Percentiles rank a stretch among this genome's conserved stretches.
These are phyloP conservation scores for Backusella macrospora DNA, from an alignment of 192 early-diverging fungal species.

Conservation along the genomic window DNA sequence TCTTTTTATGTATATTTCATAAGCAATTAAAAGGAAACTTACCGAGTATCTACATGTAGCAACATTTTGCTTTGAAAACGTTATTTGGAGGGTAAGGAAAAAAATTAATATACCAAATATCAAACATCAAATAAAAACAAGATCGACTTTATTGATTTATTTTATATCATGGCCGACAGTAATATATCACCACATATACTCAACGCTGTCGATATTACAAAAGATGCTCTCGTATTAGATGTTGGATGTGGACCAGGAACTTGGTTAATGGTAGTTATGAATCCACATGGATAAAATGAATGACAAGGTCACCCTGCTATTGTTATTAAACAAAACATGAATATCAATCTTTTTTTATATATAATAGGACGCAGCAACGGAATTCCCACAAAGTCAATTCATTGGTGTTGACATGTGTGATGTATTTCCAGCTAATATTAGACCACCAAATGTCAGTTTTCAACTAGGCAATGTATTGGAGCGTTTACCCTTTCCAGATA, in stretches of 20 bases:
- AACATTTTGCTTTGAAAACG: slow-evolving; percentile 36
- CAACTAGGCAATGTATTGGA: slow-evolving; percentile 33
- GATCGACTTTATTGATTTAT: background rate
- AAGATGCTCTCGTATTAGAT: slow-evolving; percentile 31
- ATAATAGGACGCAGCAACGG: slow-evolving; percentile 32
- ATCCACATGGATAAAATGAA: background rate
- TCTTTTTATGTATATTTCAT: background rate
- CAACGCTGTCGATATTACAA: background rate
- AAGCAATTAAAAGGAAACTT: no score
- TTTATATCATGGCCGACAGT: background rate
- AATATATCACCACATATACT: slow-evolving; percentile 2
- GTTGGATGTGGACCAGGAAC: slow-evolving; percentile 41
- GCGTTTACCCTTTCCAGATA: slow-evolving; percentile 31
- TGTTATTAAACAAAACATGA: no score
- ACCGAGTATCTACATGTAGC: slow-evolving; percentile 3
- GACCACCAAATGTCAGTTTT: slow-evolving; percentile 36
- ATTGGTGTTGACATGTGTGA: slow-evolving; percentile 40
- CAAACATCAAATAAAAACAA: no score
- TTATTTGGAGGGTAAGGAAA: slow-evolving; percentile 30
- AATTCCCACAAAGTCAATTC: slow-evolving; percentile 26
- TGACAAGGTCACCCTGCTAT: no score
- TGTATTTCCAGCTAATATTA: slow-evolving; percentile 32
- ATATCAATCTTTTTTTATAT: no score
- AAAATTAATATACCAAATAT: background rate
- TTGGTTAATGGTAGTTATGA: slow-evolving; percentile 36